A percentile compares a stretch with the other conserved stretches of the same genome.
phyloP scores from a whole-genome alignment of 371 early-diverging fungal genomes.

The Mucor lusitanicus region DNA sequence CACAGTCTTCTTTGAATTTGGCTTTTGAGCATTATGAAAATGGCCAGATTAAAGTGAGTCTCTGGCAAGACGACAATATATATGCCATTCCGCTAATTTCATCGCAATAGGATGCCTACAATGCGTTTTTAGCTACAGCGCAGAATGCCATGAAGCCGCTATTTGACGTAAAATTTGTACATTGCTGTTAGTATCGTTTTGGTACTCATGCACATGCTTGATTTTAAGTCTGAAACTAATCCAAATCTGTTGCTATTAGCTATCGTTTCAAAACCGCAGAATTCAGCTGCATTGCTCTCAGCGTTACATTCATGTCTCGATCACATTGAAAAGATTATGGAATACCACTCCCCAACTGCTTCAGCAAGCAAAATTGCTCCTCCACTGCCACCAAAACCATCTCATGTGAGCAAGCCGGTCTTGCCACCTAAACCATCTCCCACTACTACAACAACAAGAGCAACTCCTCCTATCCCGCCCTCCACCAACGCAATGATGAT shows the following conservation, averaged over 20 bases:
- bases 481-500: background rate
- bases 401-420: slow-evolving; percentile 27
- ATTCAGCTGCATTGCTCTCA: slow-evolving; percentile 17
- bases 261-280: slow-evolving; percentile 27
- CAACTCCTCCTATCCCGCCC: slow-evolving; percentile 8
- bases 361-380: slow-evolving; percentile 9
- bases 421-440: slow-evolving; percentile 26
- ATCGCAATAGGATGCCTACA: slow-evolving; percentile 27
- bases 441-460: slow-evolving; percentile 7
- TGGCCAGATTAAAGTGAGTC: slow-evolving; percentile 33
- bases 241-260: slow-evolving; percentile 12
- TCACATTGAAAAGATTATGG: slow-evolving; percentile 25
- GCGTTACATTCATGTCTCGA: slow-evolving; percentile 26
- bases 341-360: slow-evolving; percentile 16
- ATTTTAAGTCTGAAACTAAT: background rate
- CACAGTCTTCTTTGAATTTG: slow-evolving; percentile 21
- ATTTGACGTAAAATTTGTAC: slow-evolving; percentile 32
- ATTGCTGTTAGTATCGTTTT: slow-evolving; percentile 16
- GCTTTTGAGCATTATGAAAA: slow-evolving; percentile 25
- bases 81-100: background rate
- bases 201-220: background rate
- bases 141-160: slow-evolving; percentile 22
- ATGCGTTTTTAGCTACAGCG: slow-evolving; percentile 21
- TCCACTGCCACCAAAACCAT: slow-evolving; percentile 29
- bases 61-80: background rate